Evolutionary conservation across 495 filamentous ascomycete species (phyloP).

Genomic region (Rusavskia elegans): DNA sequence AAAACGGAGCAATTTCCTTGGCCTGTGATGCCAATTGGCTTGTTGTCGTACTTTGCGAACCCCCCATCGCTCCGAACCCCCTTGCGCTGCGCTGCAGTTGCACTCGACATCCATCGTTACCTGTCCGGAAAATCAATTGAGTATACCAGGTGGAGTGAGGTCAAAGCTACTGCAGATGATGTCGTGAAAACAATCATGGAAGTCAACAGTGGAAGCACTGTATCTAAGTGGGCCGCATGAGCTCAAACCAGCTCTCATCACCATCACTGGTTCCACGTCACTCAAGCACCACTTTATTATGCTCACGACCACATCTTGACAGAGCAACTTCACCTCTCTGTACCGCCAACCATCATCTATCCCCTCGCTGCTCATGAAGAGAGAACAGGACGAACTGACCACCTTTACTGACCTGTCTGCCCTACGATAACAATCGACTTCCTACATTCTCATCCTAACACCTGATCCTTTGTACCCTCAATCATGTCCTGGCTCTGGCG

Average conservation of each 20-base stretch:
- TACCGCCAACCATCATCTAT: no score
- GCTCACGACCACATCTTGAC: no score
- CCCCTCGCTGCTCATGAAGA: not conserved
- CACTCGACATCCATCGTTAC: not conserved
- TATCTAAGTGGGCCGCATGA: no score
- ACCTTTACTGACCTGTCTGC: not conserved
- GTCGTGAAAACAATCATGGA: no score
- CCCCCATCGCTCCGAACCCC: not conserved
- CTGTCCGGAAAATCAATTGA: no score
- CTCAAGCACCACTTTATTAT: no score
- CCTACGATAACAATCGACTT: not conserved
- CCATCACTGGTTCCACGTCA: no score
- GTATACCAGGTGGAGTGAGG: no score
- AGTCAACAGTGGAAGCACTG: no score
- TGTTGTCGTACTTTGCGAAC: not conserved
- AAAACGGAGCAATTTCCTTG: not conserved
- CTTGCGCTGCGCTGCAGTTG: not conserved
- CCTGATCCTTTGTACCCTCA: not conserved
- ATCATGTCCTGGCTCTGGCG: constrained; percentile 32
- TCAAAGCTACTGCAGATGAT: not conserved
- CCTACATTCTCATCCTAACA: not conserved
- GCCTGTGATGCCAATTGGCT: not conserved
- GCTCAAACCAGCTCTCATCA: no score
- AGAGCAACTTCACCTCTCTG: no score
- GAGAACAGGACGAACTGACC: not conserved